Percentiles rank a stretch among this genome's conserved stretches.
These are phyloP conservation scores for Extremus antarcticus DNA, from an alignment of 495 filamentous ascomycete genomes.

Conservation along the genomic window DNA sequence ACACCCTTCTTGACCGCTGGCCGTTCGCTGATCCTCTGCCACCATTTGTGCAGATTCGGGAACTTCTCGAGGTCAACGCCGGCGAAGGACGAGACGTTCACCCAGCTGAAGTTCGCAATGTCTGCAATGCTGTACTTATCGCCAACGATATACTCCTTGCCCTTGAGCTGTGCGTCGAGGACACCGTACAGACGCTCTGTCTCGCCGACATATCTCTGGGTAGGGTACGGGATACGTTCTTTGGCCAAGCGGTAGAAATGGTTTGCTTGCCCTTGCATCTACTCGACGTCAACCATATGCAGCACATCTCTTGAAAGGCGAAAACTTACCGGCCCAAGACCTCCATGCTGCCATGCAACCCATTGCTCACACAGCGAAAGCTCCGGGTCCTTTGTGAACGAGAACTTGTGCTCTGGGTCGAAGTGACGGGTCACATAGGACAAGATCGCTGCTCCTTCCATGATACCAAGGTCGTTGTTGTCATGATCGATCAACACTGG, in stretches of 20 bases:
- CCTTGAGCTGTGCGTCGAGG: conserved; percentile 26
- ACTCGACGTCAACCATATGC: neutral
- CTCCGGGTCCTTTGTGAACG: conserved; percentile 27
- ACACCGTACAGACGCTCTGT: conserved; percentile 30
- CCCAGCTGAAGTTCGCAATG: conserved; percentile 29
- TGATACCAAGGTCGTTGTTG: conserved; percentile 21
- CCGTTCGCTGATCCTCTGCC: conserved; percentile 22
- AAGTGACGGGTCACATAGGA: conserved; percentile 28
- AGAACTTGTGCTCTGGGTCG: conserved; percentile 31
- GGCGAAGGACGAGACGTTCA: conserved; percentile 21
- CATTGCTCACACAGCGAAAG: conserved; percentile 29
- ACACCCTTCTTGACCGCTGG: conserved; percentile 27
- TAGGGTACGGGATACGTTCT: conserved; percentile 28
- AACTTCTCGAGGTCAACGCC: conserved; percentile 25
- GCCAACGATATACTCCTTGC: conserved; percentile 28
- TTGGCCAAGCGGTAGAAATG: conserved; percentile 30
- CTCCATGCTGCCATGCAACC: conserved; percentile 33
- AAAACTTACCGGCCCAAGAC: conserved; percentile 23
- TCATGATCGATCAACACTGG: conserved; percentile 32
- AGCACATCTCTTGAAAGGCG: neutral
- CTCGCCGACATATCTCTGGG: conserved; percentile 30
- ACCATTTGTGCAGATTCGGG: conserved; percentile 28
- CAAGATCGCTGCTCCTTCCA: conserved; percentile 23
- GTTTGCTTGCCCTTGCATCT: conserved; percentile 31
- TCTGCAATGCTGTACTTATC: conserved; percentile 31